phyloP scores from a whole-genome alignment of 495 filamentous ascomycete species.

The Aspergillus panamensis region DNA sequence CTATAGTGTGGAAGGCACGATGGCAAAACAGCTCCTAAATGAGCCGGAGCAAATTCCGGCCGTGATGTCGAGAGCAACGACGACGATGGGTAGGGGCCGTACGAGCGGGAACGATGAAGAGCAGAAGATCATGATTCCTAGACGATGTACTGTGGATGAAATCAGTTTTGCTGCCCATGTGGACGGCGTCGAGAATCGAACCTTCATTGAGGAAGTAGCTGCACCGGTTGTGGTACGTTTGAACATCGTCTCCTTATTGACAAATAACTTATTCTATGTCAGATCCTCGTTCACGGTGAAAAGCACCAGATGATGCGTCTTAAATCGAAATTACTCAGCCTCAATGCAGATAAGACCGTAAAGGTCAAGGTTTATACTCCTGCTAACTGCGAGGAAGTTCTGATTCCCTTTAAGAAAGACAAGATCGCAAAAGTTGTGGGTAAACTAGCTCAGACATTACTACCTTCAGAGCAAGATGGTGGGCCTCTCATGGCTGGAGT shows the following conservation, averaged over 20 bases:
- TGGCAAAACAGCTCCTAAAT: constrained; percentile 91
- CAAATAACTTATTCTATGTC: constrained; percentile 15
- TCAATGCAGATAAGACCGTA: constrained; percentile 73
- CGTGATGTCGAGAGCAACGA: constrained; percentile 71
- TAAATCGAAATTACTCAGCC: constrained; percentile 86
- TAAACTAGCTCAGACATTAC: constrained; percentile 77
- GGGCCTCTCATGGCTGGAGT: constrained; percentile 75
- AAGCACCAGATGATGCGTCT: constrained; percentile 97
- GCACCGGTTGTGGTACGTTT: constrained; percentile 84
- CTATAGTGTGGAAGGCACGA: constrained; percentile 96
- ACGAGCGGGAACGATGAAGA: constrained; percentile 53
- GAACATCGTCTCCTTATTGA: too few relatives aligned
- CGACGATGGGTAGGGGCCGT: constrained; percentile 53
- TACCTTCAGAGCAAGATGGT: constrained; percentile 51
- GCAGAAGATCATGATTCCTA: constrained; percentile 84
- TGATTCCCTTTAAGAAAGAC: constrained; percentile 92
- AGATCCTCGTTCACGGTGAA: constrained; percentile 96
- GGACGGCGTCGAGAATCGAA: constrained; percentile 89
- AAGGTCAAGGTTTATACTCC: constrained; percentile 91
- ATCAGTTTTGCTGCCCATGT: constrained; percentile 95
- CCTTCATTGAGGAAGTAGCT: constrained; percentile 89
- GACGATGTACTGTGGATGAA: constrained; percentile 87
- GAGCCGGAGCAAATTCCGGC: constrained; percentile 92
- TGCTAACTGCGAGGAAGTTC: constrained; percentile 90
- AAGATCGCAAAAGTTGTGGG: constrained; percentile 96